phyloP scores from a whole-genome alignment of 208 protist species.

The Trypanosoma avium region DNA sequence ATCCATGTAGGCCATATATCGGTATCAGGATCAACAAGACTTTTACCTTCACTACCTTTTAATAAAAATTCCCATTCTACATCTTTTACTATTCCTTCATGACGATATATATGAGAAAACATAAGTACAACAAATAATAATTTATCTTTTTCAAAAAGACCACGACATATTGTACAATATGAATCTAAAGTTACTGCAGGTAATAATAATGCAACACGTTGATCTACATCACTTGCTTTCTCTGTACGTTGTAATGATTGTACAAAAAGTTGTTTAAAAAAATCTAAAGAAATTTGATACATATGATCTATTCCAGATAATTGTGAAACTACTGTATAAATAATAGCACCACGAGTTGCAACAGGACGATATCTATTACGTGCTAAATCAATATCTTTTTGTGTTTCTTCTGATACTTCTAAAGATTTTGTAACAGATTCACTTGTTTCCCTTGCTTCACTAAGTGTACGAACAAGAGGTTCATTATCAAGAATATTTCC shows the following conservation, averaged over 20 bases:
- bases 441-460: slow-evolving; percentile 91
- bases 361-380: slow-evolving; percentile 93
- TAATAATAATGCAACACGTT: slow-evolving; percentile 79
- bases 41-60: slow-evolving; percentile 80
- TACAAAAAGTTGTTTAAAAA: slow-evolving; percentile 92
- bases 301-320: slow-evolving; percentile 92
- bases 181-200: slow-evolving; percentile 85
- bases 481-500: slow-evolving; percentile 97
- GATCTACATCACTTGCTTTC: slow-evolving; percentile 69
- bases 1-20: slow-evolving; percentile 91
- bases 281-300: slow-evolving; percentile 94
- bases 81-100: slow-evolving; percentile 59
- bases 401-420: slow-evolving; percentile 90
- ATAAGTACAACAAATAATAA: slow-evolving; percentile 96
- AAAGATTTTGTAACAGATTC: slow-evolving; percentile 91
- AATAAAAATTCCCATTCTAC: slow-evolving; percentile 91
- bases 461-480: slow-evolving; percentile 94
- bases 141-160: slow-evolving; percentile 96
- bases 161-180: slow-evolving; percentile 94
- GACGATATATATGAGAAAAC: slow-evolving; percentile 82
- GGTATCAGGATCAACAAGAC: slow-evolving; percentile 62
- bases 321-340: slow-evolving; percentile 95
- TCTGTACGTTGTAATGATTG: slow-evolving; percentile 90
- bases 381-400: slow-evolving; percentile 92
- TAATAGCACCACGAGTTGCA: slow-evolving; percentile 91